Conservation (phyloP, 2,329 filamentous ascomycete species). For the Verticillium tricorpus region DNA sequence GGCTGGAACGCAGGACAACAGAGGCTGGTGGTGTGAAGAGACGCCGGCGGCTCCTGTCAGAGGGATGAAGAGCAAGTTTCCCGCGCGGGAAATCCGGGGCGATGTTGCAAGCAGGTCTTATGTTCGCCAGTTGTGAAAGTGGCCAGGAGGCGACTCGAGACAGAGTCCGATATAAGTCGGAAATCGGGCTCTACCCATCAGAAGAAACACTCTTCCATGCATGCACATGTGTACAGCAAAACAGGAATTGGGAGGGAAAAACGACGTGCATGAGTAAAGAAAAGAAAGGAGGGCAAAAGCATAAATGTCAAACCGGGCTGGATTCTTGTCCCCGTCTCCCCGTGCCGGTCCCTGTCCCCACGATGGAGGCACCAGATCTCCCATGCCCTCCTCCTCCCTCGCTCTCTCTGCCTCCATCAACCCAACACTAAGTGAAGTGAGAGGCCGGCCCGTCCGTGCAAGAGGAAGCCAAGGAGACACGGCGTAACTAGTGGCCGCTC, state of each 20-base stretch:
- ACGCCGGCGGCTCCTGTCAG: not conserved
- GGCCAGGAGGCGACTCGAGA: not conserved
- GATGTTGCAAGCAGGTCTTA: not conserved
- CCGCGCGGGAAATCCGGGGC: not conserved
- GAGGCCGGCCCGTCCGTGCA: not conserved
- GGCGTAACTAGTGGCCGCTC: not conserved
- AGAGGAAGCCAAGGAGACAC: not conserved
- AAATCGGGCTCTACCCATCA: not conserved
- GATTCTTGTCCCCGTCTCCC: not conserved
- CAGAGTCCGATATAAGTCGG: constrained; percentile 3
- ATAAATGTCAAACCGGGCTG: not conserved
- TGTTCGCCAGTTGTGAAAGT: not conserved
- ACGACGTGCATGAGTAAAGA: not conserved
- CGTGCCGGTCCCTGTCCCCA: not conserved
- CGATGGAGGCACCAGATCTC: constrained; percentile 1
- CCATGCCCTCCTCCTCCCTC: not conserved
- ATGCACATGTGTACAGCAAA: not conserved
- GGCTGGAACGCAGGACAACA: not conserved
- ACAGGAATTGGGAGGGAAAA: not conserved
- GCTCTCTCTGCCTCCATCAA: not conserved
- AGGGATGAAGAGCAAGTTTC: not conserved
- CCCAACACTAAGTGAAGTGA: not conserved
- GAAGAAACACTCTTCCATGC: not conserved
- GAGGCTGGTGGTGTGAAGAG: not conserved
- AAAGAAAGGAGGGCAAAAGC: constrained; percentile 1